These are phyloP conservation scores for Ministeria vibrans DNA, from an alignment of 78 protist genomes.

Conservation along the genomic window DNA sequence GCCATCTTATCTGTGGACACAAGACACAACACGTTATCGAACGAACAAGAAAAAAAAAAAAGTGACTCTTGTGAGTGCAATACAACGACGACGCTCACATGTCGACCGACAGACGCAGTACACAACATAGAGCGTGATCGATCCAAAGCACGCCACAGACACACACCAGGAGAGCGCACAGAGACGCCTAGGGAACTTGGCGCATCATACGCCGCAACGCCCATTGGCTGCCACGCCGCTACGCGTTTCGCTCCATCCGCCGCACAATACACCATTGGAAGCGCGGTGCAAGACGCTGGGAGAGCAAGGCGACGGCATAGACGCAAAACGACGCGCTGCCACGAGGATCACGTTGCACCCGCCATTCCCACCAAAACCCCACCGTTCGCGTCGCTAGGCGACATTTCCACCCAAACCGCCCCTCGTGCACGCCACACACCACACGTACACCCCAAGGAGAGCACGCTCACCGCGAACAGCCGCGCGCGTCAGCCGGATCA, in stretches of 20 bases:
- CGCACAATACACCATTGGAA: no score
- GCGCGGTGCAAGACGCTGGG: no score
- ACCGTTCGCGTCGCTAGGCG: neutral
- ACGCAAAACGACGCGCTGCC: no score
- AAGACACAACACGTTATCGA: neutral
- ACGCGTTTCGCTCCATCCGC: no score
- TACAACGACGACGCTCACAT: neutral
- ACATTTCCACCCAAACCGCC: neutral
- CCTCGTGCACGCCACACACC: neutral
- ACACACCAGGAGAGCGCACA: neutral
- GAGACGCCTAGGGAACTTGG: neutral
- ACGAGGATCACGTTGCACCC: neutral
- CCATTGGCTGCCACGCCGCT: no score
- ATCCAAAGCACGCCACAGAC: neutral
- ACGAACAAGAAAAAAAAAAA: no score
- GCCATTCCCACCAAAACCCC: neutral
- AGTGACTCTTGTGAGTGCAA: neutral
- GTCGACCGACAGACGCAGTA: neutral
- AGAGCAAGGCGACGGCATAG: no score
- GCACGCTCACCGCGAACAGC: neutral
- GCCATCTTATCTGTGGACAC: conserved; percentile 89
- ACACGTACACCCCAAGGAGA: neutral
- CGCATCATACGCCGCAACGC: no score
- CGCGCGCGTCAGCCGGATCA: neutral
- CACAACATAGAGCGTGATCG: neutral